These are phyloP conservation scores for Lactuca sativa DNA, from an alignment of 129 eudicot species.

Conservation along the genomic window DNA sequence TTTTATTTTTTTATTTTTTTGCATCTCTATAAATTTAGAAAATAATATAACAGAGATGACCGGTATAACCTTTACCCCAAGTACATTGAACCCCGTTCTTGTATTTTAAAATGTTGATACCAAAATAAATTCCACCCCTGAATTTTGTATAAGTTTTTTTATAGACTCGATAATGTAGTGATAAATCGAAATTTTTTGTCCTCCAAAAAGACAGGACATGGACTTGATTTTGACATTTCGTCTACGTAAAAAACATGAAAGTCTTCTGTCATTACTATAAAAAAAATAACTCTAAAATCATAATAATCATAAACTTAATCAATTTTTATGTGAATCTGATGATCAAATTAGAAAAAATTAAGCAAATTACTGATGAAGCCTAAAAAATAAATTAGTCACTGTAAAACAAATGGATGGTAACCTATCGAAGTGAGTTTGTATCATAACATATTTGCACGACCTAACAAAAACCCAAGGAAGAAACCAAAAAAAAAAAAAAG, in stretches of 20 bases:
- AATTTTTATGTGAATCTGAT: background rate
- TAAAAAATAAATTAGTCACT: slow-evolving; percentile 14
- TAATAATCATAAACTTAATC: background rate
- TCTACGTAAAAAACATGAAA: background rate
- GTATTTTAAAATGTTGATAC: background rate
- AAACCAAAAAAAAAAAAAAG: background rate
- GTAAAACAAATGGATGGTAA: slow-evolving; percentile 10
- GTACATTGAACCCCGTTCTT: background rate
- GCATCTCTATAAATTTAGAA: background rate
- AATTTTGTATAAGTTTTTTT: too few species aligned
- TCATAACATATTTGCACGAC: slow-evolving; percentile 6
- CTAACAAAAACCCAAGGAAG: slow-evolving; percentile 17
- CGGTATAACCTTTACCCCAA: background rate
- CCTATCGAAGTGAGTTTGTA: background rate
- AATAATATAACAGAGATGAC: background rate
- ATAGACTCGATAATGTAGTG: background rate
- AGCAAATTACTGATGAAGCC: slow-evolving; percentile 9
- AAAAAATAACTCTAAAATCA: too few species aligned
- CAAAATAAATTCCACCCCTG: background rate
- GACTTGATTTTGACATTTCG: too few species aligned
- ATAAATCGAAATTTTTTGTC: too few species aligned
- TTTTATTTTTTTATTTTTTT: too few species aligned
- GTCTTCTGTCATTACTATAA: too few species aligned
- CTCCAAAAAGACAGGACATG: too few species aligned
- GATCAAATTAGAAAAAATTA: background rate